Evolutionary conservation across 306 rosid genomes (phyloP), one percentile per base, ranked within the genome.

Genomic region (Trifolium repens): DNA sequence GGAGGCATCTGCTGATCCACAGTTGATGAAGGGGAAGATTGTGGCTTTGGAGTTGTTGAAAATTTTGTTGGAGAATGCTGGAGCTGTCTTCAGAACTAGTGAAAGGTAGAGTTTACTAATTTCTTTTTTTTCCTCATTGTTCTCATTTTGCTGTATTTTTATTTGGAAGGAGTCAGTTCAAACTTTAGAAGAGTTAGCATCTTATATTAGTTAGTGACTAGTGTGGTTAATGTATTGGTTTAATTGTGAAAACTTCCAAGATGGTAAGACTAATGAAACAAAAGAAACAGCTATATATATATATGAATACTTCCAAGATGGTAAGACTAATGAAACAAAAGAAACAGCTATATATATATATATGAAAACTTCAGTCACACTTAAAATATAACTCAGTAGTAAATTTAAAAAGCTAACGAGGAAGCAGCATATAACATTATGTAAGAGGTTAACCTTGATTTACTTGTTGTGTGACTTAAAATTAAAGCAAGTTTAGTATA

Each of bases 11-110:
- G 88, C 88, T 3, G 99, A 92, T 74, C 97, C 92, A 0, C 91
- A 92, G 87, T 79, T 84, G 89, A 96, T 96, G 99, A 96, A 88
- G 86, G 99, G 99, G 66, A 96, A 96, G 85, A 92, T 92, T 84
- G 97, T 96, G 73, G 99, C 99, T 1, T 78, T 96, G 83, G 99
- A 96, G 81, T 82, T 96, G 84, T 82, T 96, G 85, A 96, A 96
- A 90, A 96, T 96, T 83, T 87, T 96, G 88, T 83, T 96, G 84
- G 99, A 96, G 88, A 96, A 96, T 75, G 99, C 99, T 24, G 99
- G 99, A 69, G 99, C 98, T 65, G 91, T 96, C 37, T 96, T 96
- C 84, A 84, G 99, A 77, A 96, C 99, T n/a, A 96, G 99, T 58
- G 99, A 96, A 37, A 92, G 99, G 99, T 96, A 87, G 40, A 65